Base-by-base conservation (phyloP, 495 filamentous ascomycete species). In the Penicillium mononematosum region DNA sequence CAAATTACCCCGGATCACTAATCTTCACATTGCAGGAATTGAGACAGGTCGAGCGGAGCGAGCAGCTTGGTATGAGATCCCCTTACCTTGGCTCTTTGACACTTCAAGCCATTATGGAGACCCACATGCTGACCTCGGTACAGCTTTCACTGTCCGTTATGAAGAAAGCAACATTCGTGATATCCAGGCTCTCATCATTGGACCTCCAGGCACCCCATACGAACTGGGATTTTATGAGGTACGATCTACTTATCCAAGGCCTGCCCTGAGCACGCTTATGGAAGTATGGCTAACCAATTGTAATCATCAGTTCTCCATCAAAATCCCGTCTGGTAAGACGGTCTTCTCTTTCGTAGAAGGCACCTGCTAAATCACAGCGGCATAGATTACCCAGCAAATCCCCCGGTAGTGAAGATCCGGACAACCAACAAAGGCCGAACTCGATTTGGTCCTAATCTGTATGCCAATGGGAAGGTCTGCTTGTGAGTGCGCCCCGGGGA, bases 211-310 rank as follows among this genome's bases (percentile, higher is more conserved):
- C 52, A 96, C 94, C 0, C 92, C 94, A 0, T 98, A 98, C 70
- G 91, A 97, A 63, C 95, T 96, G 66, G 94, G 93, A 4, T 97
- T 96, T 79, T 98, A 96, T 65, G 90, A 96, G 83, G 91, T 93
- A 46, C 43, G 79, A 17, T 25, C 10, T 12, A 39, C 5, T 10
- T 2, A 24, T 31, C 14, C 4, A 12, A 36, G 24, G 10, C 6
- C 12, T 25, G 20, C 17, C 27, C 20, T 9, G 22, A 31, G 25
- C 24, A 52, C 36, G 16, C 36, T 36, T 43, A 1, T 50, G 16
- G 38, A 32, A 24, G 12, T 19, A 39, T 36, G 36, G 14, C 17
- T 17, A 31, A n/a, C 38, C 4, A 5, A 45, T 42, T 29, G 20
- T 24, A 14, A 20, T 17, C 12, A 7, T 22, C 50, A 78, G 72